These are phyloP conservation scores for Akanthomyces uredinophilus DNA, from an alignment of 2,329 filamentous ascomycete species.

Conservation along the genomic window DNA sequence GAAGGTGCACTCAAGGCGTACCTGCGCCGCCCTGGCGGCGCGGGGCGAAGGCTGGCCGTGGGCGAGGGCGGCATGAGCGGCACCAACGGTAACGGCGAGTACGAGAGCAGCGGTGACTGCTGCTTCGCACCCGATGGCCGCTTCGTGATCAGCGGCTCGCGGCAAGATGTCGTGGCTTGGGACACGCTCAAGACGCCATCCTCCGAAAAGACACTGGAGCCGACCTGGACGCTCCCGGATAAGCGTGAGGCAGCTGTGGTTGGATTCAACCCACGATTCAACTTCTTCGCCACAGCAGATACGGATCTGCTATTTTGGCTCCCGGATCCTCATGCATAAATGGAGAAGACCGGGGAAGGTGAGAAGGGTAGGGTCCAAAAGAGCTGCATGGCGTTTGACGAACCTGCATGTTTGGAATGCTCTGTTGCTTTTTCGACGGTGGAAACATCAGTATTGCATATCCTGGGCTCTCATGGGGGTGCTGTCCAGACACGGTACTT, in stretches of 20 bases:
- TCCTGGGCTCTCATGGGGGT: background rate
- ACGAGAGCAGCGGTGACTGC: slow-evolving; percentile 68
- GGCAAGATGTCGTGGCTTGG: slow-evolving; percentile 78
- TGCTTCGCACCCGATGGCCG: slow-evolving; percentile 87
- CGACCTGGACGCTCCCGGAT: slow-evolving; percentile 59
- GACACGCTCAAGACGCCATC: slow-evolving; percentile 58
- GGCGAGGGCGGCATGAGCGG: slow-evolving; percentile 42
- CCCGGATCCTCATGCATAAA: slow-evolving; percentile 56
- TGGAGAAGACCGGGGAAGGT: slow-evolving; percentile 16
- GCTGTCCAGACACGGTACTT: background rate
- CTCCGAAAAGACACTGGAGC: slow-evolving; percentile 54
- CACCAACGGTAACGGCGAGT: slow-evolving; percentile 37
- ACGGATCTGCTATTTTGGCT: slow-evolving; percentile 77
- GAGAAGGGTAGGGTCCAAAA: background rate
- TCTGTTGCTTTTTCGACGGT: background rate
- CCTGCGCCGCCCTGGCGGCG: slow-evolving; percentile 54
- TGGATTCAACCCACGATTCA: slow-evolving; percentile 85
- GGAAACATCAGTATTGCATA: slow-evolving; percentile 7
- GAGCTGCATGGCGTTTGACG: background rate
- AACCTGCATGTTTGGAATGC: background rate
- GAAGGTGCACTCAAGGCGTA: slow-evolving; percentile 74
- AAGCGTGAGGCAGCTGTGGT: slow-evolving; percentile 67
- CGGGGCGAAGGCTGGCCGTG: slow-evolving; percentile 46
- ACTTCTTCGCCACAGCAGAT: slow-evolving; percentile 86
- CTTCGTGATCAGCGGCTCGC: slow-evolving; percentile 76